These are phyloP conservation scores for Scheffersomyces ergatensis DNA, from an alignment of 805 yeast genomes.

Conservation along the genomic window DNA sequence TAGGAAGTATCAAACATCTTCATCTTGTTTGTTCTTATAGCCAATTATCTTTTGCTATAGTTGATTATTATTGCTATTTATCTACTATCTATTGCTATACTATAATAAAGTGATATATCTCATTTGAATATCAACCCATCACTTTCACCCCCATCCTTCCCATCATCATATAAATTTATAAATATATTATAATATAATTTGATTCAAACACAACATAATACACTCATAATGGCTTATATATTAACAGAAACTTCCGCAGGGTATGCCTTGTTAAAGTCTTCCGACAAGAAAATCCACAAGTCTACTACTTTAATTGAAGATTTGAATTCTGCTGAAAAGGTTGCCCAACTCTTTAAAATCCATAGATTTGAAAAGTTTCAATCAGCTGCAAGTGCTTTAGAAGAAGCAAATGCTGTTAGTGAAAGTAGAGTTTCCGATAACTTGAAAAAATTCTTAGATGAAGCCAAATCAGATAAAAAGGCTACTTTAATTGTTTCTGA, in stretches of 20 bases:
- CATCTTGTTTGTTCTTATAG: background rate
- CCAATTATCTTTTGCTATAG: too few relatives aligned
- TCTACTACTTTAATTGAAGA: conserved; percentile 71
- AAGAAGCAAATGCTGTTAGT: conserved; percentile 87
- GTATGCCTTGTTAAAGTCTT: conserved; percentile 94
- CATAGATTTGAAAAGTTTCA: conserved; percentile 93
- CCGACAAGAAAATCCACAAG: conserved; percentile 96
- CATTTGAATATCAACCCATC: too few relatives aligned
- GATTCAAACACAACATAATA: background rate
- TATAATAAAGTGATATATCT: too few relatives aligned
- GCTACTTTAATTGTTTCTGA: conserved; percentile 88
- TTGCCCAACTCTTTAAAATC: conserved; percentile 85
- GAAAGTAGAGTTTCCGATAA: conserved; percentile 92
- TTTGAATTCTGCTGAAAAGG: conserved; percentile 79
- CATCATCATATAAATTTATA: too few relatives aligned
- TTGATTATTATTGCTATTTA: too few relatives aligned
- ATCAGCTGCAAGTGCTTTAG: conserved; percentile 93
- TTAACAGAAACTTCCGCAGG: conserved; percentile 99
- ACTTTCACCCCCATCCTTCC: too few relatives aligned
- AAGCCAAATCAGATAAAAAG: conserved; percentile 76
- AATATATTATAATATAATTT: too few relatives aligned
- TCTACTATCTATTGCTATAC: too few relatives aligned
- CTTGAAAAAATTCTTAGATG: conserved; percentile 73
- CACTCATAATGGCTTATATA: conserved; percentile 74
- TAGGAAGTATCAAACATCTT: background rate